Evolutionary conservation across 2,329 filamentous ascomycete species (phyloP), one percentile per base, ranked within the genome.

Genomic region (Hymenoscyphus occultus): DNA sequence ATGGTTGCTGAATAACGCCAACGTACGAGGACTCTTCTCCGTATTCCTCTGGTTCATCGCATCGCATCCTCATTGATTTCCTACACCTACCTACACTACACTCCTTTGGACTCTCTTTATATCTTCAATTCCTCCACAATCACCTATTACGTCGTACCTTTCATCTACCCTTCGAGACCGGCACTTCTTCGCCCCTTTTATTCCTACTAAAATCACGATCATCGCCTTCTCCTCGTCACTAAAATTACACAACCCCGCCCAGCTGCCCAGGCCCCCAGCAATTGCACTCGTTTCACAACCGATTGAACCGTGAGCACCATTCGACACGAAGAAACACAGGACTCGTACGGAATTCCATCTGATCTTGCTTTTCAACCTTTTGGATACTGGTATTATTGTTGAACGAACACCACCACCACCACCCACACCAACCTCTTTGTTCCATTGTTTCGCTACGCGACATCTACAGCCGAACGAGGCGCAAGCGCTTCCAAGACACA

Each of bases 211-310:
- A 4, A 19, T 28, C 22, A 51, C 45, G 45, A 22, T 51, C 42
- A 19, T 19, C 42, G 42, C 16, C 16, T 9, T 48, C 19, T 48
- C 5, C 19, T 51, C 19, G 12, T 51, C 45, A 51, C 7, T 51
- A 7, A 59, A 28, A 59, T 59, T 59, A 35, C 58, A 59, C 58
- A 45, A 39, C 58, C 58, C 58, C 42, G 39, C 58, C 35, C 58
- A 28, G 28, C 28, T 28, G 19, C 32, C 57, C 58, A 40, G 32
- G 28, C 28, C 28, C 28, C 28, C 28, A 19, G 13, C 16, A 28
- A 19, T 10, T 12, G 16, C 19, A 6, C 56, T 16, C n/a, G 31
- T 39, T 57, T n/a, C 22, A 57, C 56, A 57, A 31, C 31, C 31
- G 31, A 19, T 13, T 10, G 12, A 56, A 28, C 42, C 16, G 7